Conservation (phyloP, 2,329 filamentous ascomycete genomes). For the Fonsecaea nubica region DNA sequence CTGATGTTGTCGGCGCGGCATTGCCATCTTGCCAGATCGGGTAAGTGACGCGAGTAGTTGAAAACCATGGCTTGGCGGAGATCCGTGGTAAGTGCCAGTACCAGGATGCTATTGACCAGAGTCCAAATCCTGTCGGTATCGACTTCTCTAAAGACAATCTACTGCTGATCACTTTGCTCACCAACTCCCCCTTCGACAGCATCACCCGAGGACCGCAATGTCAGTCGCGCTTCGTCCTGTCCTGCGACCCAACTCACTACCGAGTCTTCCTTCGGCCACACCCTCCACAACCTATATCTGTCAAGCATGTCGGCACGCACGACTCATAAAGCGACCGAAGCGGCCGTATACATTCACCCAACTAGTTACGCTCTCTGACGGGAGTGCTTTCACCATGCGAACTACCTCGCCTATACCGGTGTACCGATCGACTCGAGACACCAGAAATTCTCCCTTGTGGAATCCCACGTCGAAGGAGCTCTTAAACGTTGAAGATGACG, state of each 20-base stretch:
- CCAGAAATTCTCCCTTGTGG: conserved; percentile 87
- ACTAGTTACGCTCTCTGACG: conserved; percentile 89
- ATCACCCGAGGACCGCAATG: conserved; percentile 23
- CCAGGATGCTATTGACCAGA: neutral
- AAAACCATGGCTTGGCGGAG: too few species aligned
- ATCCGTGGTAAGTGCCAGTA: too few species aligned
- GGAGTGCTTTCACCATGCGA: conserved; percentile 71
- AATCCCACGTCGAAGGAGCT: conserved; percentile 83
- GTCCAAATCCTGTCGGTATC: neutral
- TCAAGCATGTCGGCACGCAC: conserved; percentile 77
- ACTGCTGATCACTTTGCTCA: neutral
- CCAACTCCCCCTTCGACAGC: neutral
- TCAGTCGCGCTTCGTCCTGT: conserved; percentile 36
- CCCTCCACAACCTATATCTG: conserved; percentile 51
- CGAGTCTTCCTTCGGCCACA: conserved; percentile 31
- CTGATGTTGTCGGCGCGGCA: too few species aligned
- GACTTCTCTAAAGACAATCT: neutral
- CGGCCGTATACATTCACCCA: conserved; percentile 98
- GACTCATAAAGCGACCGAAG: conserved; percentile 84
- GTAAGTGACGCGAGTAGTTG: too few species aligned
- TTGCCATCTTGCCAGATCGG: too few species aligned
- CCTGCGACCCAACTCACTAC: conserved; percentile 36
- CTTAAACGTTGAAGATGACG: conserved; percentile 89
- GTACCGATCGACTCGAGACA: conserved; percentile 76
- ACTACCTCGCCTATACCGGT: conserved; percentile 61